Evolutionary conservation across 208 protist genomes (phyloP).

Genomic region (Naegleria lovaniensis): DNA sequence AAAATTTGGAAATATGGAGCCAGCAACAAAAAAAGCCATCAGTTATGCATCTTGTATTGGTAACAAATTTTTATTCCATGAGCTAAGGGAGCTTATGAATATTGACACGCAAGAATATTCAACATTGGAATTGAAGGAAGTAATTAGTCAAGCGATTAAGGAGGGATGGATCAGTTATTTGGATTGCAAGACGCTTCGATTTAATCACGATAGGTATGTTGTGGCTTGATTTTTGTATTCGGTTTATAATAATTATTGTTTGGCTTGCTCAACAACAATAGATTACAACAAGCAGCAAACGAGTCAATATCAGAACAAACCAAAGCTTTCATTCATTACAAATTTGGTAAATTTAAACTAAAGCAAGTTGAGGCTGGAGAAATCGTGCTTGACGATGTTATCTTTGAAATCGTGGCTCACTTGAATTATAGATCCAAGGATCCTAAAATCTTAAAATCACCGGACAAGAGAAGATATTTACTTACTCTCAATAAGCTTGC

Average conservation of each 20-base stretch:
- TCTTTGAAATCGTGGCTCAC: not conserved
- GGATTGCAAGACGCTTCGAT: not conserved
- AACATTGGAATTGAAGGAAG: not conserved
- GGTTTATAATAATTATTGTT: too few relatives aligned
- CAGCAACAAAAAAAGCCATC: not conserved
- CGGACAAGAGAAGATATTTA: not conserved
- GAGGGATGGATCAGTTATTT: not conserved
- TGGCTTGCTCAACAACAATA: not conserved
- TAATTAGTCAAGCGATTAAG: not conserved
- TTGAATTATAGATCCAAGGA: not conserved
- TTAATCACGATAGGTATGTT: not conserved
- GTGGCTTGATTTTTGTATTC: too few relatives aligned
- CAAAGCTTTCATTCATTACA: not conserved
- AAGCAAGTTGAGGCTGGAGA: not conserved
- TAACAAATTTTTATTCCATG: not conserved
- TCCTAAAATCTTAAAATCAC: not conserved
- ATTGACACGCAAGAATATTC: too few relatives aligned
- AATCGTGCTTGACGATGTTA: not conserved
- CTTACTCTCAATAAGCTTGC: not conserved
- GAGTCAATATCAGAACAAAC: not conserved
- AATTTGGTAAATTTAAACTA: not conserved
- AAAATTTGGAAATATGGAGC: not conserved
- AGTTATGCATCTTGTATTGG: not conserved
- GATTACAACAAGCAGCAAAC: not conserved
- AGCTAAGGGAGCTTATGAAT: too few relatives aligned